Evolutionary conservation across 305 asterid genomes (phyloP).

Genomic region (Plantago coronopus): DNA sequence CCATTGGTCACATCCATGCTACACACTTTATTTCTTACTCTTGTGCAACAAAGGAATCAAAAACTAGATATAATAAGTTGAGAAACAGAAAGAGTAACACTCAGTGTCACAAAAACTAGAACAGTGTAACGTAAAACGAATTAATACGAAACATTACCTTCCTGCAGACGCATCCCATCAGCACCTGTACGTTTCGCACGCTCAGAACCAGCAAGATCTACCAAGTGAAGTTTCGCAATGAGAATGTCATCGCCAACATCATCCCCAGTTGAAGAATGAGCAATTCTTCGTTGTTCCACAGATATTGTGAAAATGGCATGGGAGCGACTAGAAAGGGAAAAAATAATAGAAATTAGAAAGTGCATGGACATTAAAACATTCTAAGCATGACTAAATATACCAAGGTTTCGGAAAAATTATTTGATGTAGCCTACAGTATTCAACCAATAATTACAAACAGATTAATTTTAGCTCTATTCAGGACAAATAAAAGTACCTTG

Average conservation of each 20-base stretch:
- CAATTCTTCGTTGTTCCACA: conserved; percentile 73
- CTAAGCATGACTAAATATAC: not conserved
- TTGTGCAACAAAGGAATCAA: not conserved
- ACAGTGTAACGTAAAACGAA: conserved; percentile 2
- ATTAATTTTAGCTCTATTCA: not conserved
- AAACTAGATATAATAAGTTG: not conserved
- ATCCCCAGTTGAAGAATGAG: conserved; percentile 42
- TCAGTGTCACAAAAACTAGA: not conserved
- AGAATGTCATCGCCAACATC: conserved; percentile 76
- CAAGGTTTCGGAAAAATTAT: not conserved
- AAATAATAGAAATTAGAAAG: conserved; percentile 11
- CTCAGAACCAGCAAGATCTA: conserved; percentile 97
- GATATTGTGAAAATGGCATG: conserved; percentile 96
- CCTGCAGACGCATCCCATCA: conserved; percentile 80
- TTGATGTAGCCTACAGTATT: conserved; percentile 4
- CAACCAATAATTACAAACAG: not conserved
- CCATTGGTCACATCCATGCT: not conserved
- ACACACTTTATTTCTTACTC: not conserved
- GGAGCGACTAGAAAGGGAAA: conserved; percentile 53
- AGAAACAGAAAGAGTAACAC: conserved; percentile 2
- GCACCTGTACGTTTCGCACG: conserved; percentile 98
- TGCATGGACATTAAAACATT: not conserved
- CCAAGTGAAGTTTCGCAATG: conserved; percentile 86
- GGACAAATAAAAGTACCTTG: conserved; percentile 46
- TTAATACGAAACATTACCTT: conserved; percentile 49